Conservation (phyloP, 257 asterid species). For the Dorcoceras hygrometricum region DNA sequence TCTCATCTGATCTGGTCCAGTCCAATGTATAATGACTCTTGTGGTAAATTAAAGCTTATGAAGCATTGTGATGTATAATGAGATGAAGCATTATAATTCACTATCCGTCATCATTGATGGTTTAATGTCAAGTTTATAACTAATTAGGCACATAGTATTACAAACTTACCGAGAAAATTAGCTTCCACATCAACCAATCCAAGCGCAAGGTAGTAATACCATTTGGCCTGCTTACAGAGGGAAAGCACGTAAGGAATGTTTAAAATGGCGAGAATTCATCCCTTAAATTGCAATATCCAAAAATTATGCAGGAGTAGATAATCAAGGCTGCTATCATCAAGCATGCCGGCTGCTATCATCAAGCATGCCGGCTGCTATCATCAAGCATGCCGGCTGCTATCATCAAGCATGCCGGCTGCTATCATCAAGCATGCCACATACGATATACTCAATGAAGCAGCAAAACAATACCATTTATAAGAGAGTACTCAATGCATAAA, state of each 20-base stretch:
- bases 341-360: background rate
- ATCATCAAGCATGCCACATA: background rate
- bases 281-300: background rate
- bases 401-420: background rate
- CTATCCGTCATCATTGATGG: background rate
- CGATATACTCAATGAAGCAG: background rate
- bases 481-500: background rate
- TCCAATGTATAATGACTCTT: background rate
- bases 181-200: slow-evolving; percentile 92
- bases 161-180: slow-evolving; percentile 75
- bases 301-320: background rate
- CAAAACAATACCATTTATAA: background rate
- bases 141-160: slow-evolving; percentile 3
- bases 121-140: background rate
- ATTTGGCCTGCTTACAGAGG: slow-evolving; percentile 61
- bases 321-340: background rate
- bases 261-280: slow-evolving; percentile 16
- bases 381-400: background rate
- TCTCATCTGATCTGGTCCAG: background rate
- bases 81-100: no score
- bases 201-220: slow-evolving; percentile 83
- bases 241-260: slow-evolving; percentile 7
- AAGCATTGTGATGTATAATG: background rate
- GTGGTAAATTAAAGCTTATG: background rate
- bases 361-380: background rate